Percentiles rank a stretch among this genome's conserved stretches.
phyloP scores from a whole-genome alignment of 805 yeast genomes.

The baker's yeast (Saccharomyces cerevisiae) region DNA sequence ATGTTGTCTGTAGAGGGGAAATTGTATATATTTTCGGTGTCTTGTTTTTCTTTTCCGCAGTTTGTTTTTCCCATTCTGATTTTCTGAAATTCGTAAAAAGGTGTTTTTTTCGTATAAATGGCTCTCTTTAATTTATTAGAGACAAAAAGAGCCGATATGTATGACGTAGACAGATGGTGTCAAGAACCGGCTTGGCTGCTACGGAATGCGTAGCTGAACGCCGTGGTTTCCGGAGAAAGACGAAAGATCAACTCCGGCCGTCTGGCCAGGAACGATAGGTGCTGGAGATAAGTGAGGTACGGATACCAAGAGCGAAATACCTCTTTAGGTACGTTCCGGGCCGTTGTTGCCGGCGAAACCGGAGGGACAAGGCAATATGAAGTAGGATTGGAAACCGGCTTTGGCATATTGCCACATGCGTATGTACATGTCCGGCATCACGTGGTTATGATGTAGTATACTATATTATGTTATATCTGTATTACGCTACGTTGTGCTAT shows the following conservation, averaged over 20 bases:
- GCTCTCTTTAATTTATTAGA: not conserved
- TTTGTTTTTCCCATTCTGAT: not conserved
- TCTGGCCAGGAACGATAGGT: not conserved
- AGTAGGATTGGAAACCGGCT: not conserved
- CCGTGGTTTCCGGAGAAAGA: not conserved
- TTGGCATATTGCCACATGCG: not conserved
- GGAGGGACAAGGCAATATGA: not conserved
- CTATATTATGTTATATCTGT: conserved; percentile 40
- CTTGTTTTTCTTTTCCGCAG: not conserved
- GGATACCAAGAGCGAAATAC: conserved; percentile 3
- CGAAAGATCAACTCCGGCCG: not conserved
- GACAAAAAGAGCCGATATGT: not conserved
- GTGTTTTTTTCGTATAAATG: not conserved
- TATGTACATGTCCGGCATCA: not conserved
- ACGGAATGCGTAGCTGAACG: not conserved
- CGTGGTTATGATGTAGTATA: not conserved
- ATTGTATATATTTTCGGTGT: not conserved
- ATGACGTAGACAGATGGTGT: not conserved
- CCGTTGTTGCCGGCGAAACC: not conserved
- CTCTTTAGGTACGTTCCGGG: not conserved
- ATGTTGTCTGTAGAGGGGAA: not conserved
- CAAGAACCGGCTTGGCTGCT: not conserved
- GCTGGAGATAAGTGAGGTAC: not conserved
- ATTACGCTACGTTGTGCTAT: not conserved
- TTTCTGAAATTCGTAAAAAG: not conserved